Evolutionary conservation across 371 early-diverging fungal genomes (phyloP), one percentile per base, ranked within the genome.

Genomic region (Saksenaea oblongispora): DNA sequence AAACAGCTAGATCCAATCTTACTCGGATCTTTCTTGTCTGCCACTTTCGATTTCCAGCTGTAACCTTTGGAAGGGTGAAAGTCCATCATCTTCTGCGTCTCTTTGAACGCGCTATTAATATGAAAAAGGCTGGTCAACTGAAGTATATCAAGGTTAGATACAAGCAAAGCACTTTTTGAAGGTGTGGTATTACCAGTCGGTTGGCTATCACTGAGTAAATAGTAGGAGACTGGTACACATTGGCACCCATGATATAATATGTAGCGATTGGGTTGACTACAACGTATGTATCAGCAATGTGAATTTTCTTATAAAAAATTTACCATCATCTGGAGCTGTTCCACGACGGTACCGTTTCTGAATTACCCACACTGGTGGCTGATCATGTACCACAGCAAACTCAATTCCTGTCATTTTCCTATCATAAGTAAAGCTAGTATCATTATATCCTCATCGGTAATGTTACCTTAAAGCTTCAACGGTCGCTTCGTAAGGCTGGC

Each of bases 151-250:
- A 58, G 1, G 18, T 22, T 26, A 22, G 22, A 47, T 3, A 18
- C 5, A 9, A 47, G 51, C 24, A 22, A 7, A 5, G 24, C 22
- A 4, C 22, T 47, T 47, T 44, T 47, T 1, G 51, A 3, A 47
- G 1, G 5, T 47, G 18, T 56, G 14, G 26, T 18, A 15, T 70
- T 87, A 95, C 95, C 69, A 95, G 70, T 3, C 97, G 83, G 58
- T 91, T 92, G 3, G 93, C 87, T 14, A 96, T 73, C 5, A 98
- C 80, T 0, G 93, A 88, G 59, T 90, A 86, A 14, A 96, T 78
- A 11, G 92, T 88, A 1, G 98, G 98, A 42, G 96, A 85, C 74
- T 96, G 95, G 68, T 93, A 97, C n/a, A 97, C 90, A 47, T 94
- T 94, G 0, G 94, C 95, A 34, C 96, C 91, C 58, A 89, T 76